Evolutionary conservation across 148 eudicot genomes (phyloP).

Genomic region (Cornus controversa): DNA sequence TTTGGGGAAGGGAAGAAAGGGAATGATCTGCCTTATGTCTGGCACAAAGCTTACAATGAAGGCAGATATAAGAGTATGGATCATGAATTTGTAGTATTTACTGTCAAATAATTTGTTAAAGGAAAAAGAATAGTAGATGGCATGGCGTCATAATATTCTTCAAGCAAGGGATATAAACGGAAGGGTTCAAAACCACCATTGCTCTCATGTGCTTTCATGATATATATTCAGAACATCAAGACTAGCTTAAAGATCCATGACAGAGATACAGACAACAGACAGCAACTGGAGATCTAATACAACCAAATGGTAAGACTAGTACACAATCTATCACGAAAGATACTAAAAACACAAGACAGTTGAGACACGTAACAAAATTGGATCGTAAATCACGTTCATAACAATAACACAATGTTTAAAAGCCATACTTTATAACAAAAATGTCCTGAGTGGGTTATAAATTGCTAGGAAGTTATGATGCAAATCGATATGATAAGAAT

Average conservation of each 20-base stretch:
- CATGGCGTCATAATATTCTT: no score
- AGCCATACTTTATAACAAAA: not conserved
- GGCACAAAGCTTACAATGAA: not conserved
- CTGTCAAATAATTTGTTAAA: no score
- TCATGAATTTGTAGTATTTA: no score
- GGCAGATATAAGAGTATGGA: not conserved
- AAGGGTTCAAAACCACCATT: no score
- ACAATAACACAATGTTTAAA: not conserved
- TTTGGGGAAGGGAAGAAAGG: no score
- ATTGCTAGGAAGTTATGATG: not conserved
- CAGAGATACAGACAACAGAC: not conserved
- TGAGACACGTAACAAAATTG: not conserved
- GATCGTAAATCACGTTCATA: not conserved
- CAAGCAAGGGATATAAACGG: not conserved
- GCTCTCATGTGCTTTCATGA: not conserved
- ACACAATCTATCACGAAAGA: not conserved
- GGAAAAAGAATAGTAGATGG: not conserved
- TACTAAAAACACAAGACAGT: not conserved
- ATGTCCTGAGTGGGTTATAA: not conserved
- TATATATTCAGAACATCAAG: not conserved
- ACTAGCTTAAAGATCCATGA: not conserved
- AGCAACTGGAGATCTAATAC: not conserved
- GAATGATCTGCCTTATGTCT: no score
- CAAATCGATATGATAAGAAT: not conserved
- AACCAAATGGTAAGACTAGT: not conserved